These are phyloP conservation scores for Aspergillus fumigatiaffinis DNA, from an alignment of 2,329 filamentous ascomycete species.

Conservation along the genomic window DNA sequence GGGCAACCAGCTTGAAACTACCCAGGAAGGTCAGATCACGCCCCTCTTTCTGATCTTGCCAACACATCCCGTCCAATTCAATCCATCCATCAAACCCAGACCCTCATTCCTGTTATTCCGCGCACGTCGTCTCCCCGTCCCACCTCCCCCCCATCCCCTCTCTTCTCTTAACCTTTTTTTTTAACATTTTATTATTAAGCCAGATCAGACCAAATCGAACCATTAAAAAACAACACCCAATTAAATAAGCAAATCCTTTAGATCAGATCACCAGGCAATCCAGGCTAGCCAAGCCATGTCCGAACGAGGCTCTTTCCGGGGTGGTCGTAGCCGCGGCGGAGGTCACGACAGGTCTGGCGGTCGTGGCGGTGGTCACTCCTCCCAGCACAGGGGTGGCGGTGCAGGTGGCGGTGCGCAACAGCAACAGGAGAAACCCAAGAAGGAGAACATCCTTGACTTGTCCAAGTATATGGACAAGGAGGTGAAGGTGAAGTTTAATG, in stretches of 20 bases:
- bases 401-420: constrained; percentile 48
- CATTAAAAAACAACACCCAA: not conserved
- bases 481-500: constrained; percentile 94
- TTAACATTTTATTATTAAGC: constrained; percentile 3
- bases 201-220: not conserved
- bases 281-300: constrained; percentile 30
- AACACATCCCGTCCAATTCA: not conserved
- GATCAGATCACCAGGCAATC: not conserved
- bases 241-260: not conserved
- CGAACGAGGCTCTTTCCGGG: constrained; percentile 53
- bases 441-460: constrained; percentile 96
- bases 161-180: constrained; percentile 2
- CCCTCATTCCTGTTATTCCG: constrained; percentile 3
- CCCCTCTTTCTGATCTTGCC: not conserved
- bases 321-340: constrained; percentile 42
- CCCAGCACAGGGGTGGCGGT: constrained; percentile 47
- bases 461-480: constrained; percentile 96
- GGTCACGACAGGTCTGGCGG: constrained; percentile 41
- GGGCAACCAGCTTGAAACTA: not conserved
- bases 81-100: not conserved
- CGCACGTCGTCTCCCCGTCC: not conserved
- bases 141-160: not conserved
- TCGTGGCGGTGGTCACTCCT: constrained; percentile 35
- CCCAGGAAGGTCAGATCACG: not conserved
- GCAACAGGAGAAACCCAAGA: constrained; percentile 77